Percentiles rank a stretch among this genome's conserved stretches.
Conservation (phyloP, 305 asterid genomes). For the Galium porrigens region DNA sequence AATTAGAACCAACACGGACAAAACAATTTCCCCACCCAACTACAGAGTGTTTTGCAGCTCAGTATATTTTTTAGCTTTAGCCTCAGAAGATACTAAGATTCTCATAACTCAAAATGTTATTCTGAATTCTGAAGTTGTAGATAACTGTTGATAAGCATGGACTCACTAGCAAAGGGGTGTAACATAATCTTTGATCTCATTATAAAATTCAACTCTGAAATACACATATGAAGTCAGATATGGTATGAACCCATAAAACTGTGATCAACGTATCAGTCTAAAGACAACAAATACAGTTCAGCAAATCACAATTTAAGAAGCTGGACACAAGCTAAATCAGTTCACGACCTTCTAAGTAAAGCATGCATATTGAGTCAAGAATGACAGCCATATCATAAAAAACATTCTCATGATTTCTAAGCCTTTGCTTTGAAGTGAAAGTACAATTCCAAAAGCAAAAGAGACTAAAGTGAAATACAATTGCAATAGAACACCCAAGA, state of each 20-base stretch:
- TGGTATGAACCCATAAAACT: too few relatives aligned
- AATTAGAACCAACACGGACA: not conserved
- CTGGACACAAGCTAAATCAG: not conserved
- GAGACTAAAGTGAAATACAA: not conserved
- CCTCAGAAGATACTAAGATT: not conserved
- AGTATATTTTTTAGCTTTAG: not conserved
- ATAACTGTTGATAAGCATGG: not conserved
- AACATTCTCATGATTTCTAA: not conserved
- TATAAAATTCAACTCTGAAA: not conserved
- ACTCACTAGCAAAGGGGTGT: not conserved
- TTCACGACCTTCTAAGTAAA: not conserved
- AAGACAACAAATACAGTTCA: not conserved
- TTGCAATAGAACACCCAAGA: not conserved
- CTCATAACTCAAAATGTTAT: not conserved
- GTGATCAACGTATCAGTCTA: not conserved
- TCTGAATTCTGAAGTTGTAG: not conserved
- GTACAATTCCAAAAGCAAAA: not conserved
- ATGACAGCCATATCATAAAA: not conserved
- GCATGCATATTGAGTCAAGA: not conserved
- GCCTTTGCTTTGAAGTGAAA: not conserved
- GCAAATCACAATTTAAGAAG: not conserved
- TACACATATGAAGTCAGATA: not conserved
- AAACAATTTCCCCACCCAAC: not conserved
- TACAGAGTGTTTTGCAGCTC: not conserved
- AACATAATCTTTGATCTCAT: not conserved